Percentiles rank a stretch among this genome's conserved stretches.
These are phyloP conservation scores for Chrysanthemum seticuspe DNA, from an alignment of 129 eudicot species.

Conservation along the genomic window DNA sequence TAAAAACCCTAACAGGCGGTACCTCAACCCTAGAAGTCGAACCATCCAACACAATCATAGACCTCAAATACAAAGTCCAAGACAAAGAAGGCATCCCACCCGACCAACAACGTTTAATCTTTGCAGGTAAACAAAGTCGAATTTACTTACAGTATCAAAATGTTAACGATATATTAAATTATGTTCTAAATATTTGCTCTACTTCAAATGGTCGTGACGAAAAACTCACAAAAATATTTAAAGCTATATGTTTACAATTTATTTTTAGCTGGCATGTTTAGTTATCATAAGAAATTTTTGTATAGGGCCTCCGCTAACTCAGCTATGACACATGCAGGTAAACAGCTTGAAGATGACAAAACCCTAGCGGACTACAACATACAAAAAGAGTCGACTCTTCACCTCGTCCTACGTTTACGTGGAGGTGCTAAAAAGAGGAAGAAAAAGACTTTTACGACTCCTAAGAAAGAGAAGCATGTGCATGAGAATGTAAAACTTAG, in stretches of 20 bases:
- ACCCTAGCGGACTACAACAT: constrained; percentile 59
- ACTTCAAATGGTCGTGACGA: too few relatives aligned
- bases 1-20: constrained; percentile 72
- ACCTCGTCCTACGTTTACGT: constrained; percentile 49
- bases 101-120: constrained; percentile 61
- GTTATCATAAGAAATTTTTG: too few relatives aligned
- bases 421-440: constrained; percentile 58
- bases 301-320: too few relatives aligned
- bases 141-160: too few relatives aligned
- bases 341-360: constrained; percentile 41
- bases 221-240: too few relatives aligned
- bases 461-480: constrained; percentile 58
- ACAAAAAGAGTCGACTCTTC: constrained; percentile 60
- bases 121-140: constrained; percentile 15
- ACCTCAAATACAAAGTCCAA: constrained; percentile 66
- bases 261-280: too few relatives aligned
- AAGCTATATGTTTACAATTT: too few relatives aligned
- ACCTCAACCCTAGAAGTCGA: constrained; percentile 53
- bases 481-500: constrained; percentile 46
- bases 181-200: too few relatives aligned
- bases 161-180: too few relatives aligned
- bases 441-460: constrained; percentile 66
- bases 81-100: constrained; percentile 86
- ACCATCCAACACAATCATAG: constrained; percentile 67
- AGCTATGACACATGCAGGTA: neutral